Base-by-base conservation (phyloP, 2,329 filamentous ascomycete species). In the Nigrospora oryzae region DNA sequence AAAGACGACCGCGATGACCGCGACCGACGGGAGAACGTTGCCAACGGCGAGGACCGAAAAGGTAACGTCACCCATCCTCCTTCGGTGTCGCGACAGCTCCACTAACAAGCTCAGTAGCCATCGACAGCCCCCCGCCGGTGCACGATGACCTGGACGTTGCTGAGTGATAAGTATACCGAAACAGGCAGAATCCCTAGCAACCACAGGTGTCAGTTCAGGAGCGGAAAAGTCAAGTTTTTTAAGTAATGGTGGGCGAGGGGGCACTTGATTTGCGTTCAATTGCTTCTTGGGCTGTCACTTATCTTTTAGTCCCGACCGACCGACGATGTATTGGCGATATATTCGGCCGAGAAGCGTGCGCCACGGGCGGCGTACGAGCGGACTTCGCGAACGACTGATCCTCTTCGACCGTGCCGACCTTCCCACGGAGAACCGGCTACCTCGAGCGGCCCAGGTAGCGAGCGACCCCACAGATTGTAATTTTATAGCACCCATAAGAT, bases 71-170 rank as follows among this genome's bases (percentile, higher is more conserved):
- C 11, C 38, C 2, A 4, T 5, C 33, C 32, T 40, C 38, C 36
- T 48, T 34, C 56, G 45, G 56, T 44, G 46, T 30, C 46, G 13
- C 13, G 12, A n/a, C 31, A 36, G 31, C 33, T 17, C 2, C 15
- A 17, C 15, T 19, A 31, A 17, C 36, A 28, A 28, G 3, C 32
- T 11, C 15, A 33, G 33, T 49, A 74, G 73, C 78, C 62, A 70
- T 84, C 58, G 89, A 94, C 55, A 88, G 86, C 57, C 85, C 88
- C 54, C 81, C 87, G 51, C 83, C 87, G 51, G 84, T 82, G 56
- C 89, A 95, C 61, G 93, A 98, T 65, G 93, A 98, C 62, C 79
- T 97, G 63, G 93, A 98, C 66, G 90, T 93, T 61, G 91, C 90
- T 59, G 93, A 97, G 70, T 83, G 72, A 57, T 56, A 57, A 55